phyloP scores from a whole-genome alignment of 495 filamentous ascomycete species.

The Penicillium turbatum region DNA sequence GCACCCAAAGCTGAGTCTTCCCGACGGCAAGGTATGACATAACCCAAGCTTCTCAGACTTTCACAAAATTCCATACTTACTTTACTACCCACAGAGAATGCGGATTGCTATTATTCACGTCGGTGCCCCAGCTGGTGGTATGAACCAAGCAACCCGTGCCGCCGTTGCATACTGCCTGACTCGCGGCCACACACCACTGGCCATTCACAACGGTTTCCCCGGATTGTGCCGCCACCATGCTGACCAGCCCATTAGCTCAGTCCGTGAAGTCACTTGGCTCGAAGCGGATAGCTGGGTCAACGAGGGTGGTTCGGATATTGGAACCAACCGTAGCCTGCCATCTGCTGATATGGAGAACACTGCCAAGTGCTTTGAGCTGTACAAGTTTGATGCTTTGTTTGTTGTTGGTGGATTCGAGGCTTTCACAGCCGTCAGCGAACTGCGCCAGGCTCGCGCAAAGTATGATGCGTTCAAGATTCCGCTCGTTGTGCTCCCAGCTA shows the following conservation, averaged over 20 bases:
- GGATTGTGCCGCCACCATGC: slow-evolving; percentile 87
- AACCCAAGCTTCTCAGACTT: background rate
- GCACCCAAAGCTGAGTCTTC: slow-evolving; percentile 57
- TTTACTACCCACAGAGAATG: slow-evolving; percentile 60
- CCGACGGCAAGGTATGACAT: slow-evolving; percentile 63
- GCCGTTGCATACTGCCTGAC: slow-evolving; percentile 93
- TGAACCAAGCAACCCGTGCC: slow-evolving; percentile 94
- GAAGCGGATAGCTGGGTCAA: slow-evolving; percentile 93
- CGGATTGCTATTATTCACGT: slow-evolving; percentile 94
- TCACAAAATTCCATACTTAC: slow-evolving; percentile 8
- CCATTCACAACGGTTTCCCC: slow-evolving; percentile 96
- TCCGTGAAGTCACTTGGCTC: slow-evolving; percentile 83
- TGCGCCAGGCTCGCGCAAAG: slow-evolving; percentile 71
- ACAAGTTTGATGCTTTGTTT: slow-evolving; percentile 87
- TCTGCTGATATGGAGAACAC: slow-evolving; percentile 74
- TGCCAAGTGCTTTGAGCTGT: slow-evolving; percentile 79
- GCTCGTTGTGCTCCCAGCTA: slow-evolving; percentile 89
- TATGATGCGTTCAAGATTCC: slow-evolving; percentile 89
- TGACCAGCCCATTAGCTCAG: slow-evolving; percentile 75
- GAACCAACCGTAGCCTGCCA: slow-evolving; percentile 91
- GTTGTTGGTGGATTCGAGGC: slow-evolving; percentile 96
- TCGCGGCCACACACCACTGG: slow-evolving; percentile 86
- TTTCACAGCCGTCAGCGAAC: slow-evolving; percentile 83
- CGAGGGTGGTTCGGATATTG: slow-evolving; percentile 95
- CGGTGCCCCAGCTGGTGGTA: slow-evolving; percentile 96